phyloP scores from a whole-genome alignment of 768 basidiomycete species.

The Serendipita vermifera region DNA sequence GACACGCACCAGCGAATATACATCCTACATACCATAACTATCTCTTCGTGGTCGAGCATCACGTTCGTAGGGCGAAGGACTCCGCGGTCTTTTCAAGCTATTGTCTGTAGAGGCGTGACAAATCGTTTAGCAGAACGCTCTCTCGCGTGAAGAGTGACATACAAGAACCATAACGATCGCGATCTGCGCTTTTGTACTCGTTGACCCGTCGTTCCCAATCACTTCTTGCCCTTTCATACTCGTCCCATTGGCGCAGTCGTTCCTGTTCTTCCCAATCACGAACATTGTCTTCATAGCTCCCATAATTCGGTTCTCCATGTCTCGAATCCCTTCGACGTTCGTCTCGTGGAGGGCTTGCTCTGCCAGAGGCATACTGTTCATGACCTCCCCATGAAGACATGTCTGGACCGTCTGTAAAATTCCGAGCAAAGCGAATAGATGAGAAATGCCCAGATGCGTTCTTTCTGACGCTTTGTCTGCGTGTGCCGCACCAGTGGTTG shows the following conservation, averaged over 20 bases:
- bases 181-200: constrained; percentile 7
- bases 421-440: constrained; percentile 12
- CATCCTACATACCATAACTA: background rate
- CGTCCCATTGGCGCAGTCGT: constrained; percentile 9
- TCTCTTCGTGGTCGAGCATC: constrained; percentile 1
- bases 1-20: background rate
- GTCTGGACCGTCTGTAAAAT: constrained; percentile 19
- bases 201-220: constrained; percentile 3
- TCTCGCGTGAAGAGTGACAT: background rate
- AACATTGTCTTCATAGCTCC: background rate
- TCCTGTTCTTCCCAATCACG: constrained; percentile 9
- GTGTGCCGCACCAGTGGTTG: too few species aligned
- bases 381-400: constrained; percentile 29
- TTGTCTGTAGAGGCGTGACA: background rate
- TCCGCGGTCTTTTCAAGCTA: background rate
- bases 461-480: too few species aligned
- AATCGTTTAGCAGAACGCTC: background rate
- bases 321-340: constrained; percentile 4
- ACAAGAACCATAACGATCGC: background rate
- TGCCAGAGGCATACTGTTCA: background rate
- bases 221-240: background rate
- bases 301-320: background rate
- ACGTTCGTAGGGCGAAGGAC: constrained; percentile 1
- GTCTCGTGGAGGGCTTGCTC: constrained; percentile 1
- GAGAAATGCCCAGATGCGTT: too few species aligned